phyloP scores from a whole-genome alignment of 139 green algal species.

The Picochlorum sp. region DNA sequence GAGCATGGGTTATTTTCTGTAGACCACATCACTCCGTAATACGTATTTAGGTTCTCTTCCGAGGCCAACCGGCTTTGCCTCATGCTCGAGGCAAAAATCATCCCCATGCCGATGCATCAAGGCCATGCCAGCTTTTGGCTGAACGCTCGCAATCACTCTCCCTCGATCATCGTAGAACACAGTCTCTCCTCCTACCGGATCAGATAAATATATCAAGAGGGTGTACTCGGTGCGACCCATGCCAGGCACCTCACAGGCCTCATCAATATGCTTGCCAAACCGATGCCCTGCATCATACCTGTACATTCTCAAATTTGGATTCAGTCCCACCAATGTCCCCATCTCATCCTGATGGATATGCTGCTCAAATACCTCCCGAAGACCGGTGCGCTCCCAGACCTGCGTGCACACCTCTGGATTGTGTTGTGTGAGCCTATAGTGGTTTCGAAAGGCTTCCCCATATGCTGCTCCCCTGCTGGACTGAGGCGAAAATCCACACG shows the following conservation, averaged over 20 bases:
- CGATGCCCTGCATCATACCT: constrained; percentile 46
- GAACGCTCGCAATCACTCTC: constrained; percentile 26
- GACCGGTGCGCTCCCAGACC: constrained; percentile 26
- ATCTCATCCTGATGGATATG: constrained; percentile 17
- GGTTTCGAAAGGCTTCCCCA: constrained; percentile 51
- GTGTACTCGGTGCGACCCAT: constrained; percentile 41
- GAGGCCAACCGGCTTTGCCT: constrained; percentile 34
- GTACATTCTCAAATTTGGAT: constrained; percentile 60
- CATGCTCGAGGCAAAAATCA: constrained; percentile 53
- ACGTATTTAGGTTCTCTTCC: constrained; percentile 54
- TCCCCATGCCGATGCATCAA: constrained; percentile 64
- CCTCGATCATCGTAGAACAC: constrained; percentile 35
- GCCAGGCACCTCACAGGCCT: constrained; percentile 17
- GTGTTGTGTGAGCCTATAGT: constrained; percentile 37
- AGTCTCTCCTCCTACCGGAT: constrained; percentile 33
- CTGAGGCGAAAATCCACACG: constrained; percentile 39
- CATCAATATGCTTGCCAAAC: constrained; percentile 61
- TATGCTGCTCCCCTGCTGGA: constrained; percentile 36
- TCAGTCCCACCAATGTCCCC: constrained; percentile 29
- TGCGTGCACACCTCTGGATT: constrained; percentile 13
- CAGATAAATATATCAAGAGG: constrained; percentile 56
- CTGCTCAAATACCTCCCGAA: constrained; percentile 15
- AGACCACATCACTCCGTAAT: constrained; percentile 59
- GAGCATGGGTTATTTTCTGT: background rate
- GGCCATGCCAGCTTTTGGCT: constrained; percentile 38